Evolutionary conservation across 768 basidiomycete genomes (phyloP).

Genomic region (Serendipita sp.): DNA sequence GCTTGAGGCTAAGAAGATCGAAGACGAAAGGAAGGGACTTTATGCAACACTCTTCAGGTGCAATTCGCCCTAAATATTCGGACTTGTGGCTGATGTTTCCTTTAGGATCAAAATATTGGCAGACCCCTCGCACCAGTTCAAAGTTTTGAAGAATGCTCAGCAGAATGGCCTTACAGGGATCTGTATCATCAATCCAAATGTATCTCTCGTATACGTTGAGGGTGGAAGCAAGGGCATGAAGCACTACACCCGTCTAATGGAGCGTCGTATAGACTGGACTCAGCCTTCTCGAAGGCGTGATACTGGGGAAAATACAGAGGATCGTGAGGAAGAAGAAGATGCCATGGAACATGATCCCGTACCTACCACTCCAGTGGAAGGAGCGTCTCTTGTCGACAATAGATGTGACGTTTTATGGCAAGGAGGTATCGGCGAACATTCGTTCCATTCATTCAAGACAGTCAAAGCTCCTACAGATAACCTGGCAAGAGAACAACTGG

Average conservation of each 20-base stretch:
- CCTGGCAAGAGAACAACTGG: slow-evolving; percentile 72
- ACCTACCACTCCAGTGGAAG: slow-evolving; percentile 11
- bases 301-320: slow-evolving; percentile 29
- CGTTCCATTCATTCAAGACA: slow-evolving; percentile 65
- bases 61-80: slow-evolving; percentile 18
- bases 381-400: slow-evolving; percentile 63
- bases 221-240: slow-evolving; percentile 74
- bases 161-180: slow-evolving; percentile 76
- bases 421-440: slow-evolving; percentile 67
- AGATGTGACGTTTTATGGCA: slow-evolving; percentile 88
- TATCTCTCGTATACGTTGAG: slow-evolving; percentile 87
- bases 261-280: slow-evolving; percentile 84
- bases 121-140: slow-evolving; percentile 90
- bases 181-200: slow-evolving; percentile 78
- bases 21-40: slow-evolving; percentile 77
- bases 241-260: slow-evolving; percentile 75
- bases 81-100: background rate
- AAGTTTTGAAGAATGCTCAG: slow-evolving; percentile 92
- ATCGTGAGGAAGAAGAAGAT: slow-evolving; percentile 16
- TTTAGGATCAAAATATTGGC: slow-evolving; percentile 66
- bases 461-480: slow-evolving; percentile 71
- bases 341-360: slow-evolving; percentile 15
- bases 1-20: slow-evolving; percentile 64
- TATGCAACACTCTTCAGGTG: slow-evolving; percentile 83
- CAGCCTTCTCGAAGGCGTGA: slow-evolving; percentile 71